Conservation (phyloP, 2,329 filamentous ascomycete genomes). For the Colletotrichum godetiae region DNA sequence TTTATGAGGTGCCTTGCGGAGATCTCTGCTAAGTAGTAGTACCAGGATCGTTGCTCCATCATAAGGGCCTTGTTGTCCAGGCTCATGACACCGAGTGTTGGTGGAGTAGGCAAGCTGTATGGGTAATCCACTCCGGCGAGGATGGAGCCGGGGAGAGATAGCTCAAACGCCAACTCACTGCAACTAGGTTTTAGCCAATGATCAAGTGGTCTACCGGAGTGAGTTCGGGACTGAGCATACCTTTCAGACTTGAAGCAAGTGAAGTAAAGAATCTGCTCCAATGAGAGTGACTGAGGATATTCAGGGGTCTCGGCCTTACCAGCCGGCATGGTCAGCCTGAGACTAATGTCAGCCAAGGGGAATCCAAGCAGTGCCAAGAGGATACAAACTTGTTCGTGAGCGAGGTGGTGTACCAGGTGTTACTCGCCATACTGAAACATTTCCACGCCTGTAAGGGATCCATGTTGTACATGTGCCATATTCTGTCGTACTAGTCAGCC, state of each 20-base stretch:
- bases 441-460: conserved; percentile 36
- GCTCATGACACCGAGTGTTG: conserved; percentile 9
- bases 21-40: conserved; percentile 35
- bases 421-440: conserved; percentile 35
- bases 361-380: no score
- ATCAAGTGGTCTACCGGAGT: background rate
- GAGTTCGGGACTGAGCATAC: background rate
- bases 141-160: conserved; percentile 27
- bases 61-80: conserved; percentile 23
- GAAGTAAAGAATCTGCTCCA: conserved; percentile 33
- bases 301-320: conserved; percentile 17
- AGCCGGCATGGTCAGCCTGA: conserved; percentile 7
- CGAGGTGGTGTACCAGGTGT: conserved; percentile 30
- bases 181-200: background rate
- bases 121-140: conserved; percentile 26
- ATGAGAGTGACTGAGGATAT: conserved; percentile 8
- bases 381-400: conserved; percentile 19
- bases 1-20: conserved; percentile 27
- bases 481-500: conserved; percentile 11
- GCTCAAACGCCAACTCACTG: conserved; percentile 29
- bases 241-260: conserved; percentile 34
- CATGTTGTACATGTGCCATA: conserved; percentile 37
- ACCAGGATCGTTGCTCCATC: conserved; percentile 33
- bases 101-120: conserved; percentile 24
- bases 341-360: background rate